Conservation (phyloP, 257 asterid genomes). For the Anisodus acutangulus region DNA sequence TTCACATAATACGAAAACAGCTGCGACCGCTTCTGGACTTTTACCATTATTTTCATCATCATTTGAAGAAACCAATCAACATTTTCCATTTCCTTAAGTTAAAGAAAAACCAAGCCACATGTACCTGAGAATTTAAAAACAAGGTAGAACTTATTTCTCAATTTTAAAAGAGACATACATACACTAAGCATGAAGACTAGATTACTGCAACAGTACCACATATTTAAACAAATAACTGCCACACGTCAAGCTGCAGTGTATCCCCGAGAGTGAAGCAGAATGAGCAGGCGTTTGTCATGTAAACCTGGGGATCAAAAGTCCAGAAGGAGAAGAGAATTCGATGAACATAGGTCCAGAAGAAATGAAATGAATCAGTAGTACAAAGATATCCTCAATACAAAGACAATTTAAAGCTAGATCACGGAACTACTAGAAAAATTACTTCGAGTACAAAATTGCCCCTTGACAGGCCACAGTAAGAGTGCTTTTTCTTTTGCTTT, state of each 20-base stretch:
- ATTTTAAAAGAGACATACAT: background rate
- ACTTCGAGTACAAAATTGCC: slow-evolving; percentile 22
- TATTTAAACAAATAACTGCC: slow-evolving; percentile 56
- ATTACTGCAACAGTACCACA: slow-evolving; percentile 40
- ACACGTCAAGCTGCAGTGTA: slow-evolving; percentile 71
- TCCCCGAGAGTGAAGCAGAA: slow-evolving; percentile 63
- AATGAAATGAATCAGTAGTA: background rate
- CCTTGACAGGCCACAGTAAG: background rate
- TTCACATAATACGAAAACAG: slow-evolving; percentile 22
- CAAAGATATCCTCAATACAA: background rate
- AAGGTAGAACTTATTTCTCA: background rate
- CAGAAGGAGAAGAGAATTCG: background rate
- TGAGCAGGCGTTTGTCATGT: slow-evolving; percentile 56
- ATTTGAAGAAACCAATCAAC: slow-evolving; percentile 36
- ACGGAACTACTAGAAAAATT: background rate
- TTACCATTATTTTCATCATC: slow-evolving; percentile 29
- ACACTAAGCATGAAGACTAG: slow-evolving; percentile 13
- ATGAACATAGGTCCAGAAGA: slow-evolving; percentile 7
- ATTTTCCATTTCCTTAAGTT: slow-evolving; percentile 43
- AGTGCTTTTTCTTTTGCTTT: background rate
- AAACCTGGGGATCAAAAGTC: slow-evolving; percentile 36
- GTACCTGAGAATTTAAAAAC: slow-evolving; percentile 40
- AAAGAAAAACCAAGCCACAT: slow-evolving; percentile 42
- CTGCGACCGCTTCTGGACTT: slow-evolving; percentile 30
- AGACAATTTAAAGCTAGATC: background rate